These are phyloP conservation scores for Heterobasidion annosum DNA, from an alignment of 1,284 basidiomycete genomes.

Conservation along the genomic window DNA sequence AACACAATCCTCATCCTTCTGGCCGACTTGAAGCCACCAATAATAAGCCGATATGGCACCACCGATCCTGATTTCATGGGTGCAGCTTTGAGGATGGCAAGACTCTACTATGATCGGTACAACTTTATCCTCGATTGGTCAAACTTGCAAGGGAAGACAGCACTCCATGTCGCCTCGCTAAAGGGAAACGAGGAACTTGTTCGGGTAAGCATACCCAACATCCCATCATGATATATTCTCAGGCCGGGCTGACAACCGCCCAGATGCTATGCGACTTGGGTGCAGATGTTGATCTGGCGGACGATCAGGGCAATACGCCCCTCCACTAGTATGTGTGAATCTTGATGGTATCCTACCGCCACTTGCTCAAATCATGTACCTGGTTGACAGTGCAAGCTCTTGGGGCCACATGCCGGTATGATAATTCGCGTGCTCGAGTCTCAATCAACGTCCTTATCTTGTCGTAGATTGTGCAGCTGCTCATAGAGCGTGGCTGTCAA, in stretches of 20 bases:
- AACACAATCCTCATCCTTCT: constrained; percentile 87
- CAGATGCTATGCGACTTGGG: constrained; percentile 85
- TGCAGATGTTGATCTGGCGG: constrained; percentile 81
- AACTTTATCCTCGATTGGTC: constrained; percentile 86
- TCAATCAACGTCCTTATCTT: constrained; percentile 7
- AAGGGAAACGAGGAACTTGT: constrained; percentile 87
- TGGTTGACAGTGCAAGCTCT: constrained; percentile 57
- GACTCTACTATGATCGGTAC: constrained; percentile 73
- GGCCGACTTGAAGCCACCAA: constrained; percentile 60
- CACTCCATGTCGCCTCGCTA: constrained; percentile 81
- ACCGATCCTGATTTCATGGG: constrained; percentile 54
- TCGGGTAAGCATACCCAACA: constrained; percentile 40
- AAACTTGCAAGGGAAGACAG: constrained; percentile 82
- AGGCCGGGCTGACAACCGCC: constrained; percentile 7
- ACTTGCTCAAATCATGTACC: constrained; percentile 6
- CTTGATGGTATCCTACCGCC: neutral
- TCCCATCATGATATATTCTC: constrained; percentile 3
- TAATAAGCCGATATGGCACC: constrained; percentile 36
- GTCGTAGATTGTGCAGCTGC: constrained; percentile 67
- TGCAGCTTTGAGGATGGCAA: constrained; percentile 72
- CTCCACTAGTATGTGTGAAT: constrained; percentile 73
- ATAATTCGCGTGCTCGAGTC: constrained; percentile 3
- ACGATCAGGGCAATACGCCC: constrained; percentile 87
- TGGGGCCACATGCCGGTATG: constrained; percentile 76
- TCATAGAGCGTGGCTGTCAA: constrained; percentile 85